These are phyloP conservation scores for Sanguinoderma infundibulare DNA, from an alignment of 1,284 basidiomycete species.

Conservation along the genomic window DNA sequence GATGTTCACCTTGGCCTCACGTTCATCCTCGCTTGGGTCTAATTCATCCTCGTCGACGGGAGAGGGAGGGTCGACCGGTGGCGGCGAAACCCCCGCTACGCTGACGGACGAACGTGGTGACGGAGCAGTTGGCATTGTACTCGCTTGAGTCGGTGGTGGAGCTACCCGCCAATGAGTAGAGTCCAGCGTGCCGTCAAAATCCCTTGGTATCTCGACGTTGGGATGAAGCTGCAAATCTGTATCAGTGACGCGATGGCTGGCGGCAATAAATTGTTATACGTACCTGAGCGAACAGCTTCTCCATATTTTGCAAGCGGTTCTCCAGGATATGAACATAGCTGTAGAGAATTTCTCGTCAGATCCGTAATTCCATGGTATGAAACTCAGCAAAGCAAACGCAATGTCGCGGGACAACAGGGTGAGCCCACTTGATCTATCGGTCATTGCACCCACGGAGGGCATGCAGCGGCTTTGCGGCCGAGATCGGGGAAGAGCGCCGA, in stretches of 20 bases:
- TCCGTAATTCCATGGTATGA: neutral
- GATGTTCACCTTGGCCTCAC: slow-evolving; percentile 25
- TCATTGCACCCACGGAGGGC: slow-evolving; percentile 17
- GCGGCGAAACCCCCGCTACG: slow-evolving; percentile 11
- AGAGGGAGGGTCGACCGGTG: slow-evolving; percentile 12
- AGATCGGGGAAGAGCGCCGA: too few species aligned
- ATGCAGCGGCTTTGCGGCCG: slow-evolving; percentile 16
- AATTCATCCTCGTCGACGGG: slow-evolving; percentile 35
- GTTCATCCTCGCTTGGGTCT: slow-evolving; percentile 41
- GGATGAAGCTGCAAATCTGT: slow-evolving; percentile 47
- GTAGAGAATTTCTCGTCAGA: neutral
- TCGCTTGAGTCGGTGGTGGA: neutral
- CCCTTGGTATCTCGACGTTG: slow-evolving; percentile 47
- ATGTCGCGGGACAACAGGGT: too few species aligned
- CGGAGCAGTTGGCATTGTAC: slow-evolving; percentile 1
- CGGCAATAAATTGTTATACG: slow-evolving; percentile 18
- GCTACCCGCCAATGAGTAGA: slow-evolving; percentile 35
- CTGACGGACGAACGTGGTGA: slow-evolving; percentile 34
- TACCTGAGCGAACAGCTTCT: slow-evolving; percentile 64
- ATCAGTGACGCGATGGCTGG: neutral
- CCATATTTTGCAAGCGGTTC: slow-evolving; percentile 72
- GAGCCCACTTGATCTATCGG: too few species aligned
- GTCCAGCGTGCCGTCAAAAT: slow-evolving; percentile 50
- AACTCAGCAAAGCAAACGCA: neutral
- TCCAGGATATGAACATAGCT: slow-evolving; percentile 79